Base-by-base conservation (phyloP, 2,329 filamentous ascomycete genomes). In the Aureobasidium mangrovei region DNA sequence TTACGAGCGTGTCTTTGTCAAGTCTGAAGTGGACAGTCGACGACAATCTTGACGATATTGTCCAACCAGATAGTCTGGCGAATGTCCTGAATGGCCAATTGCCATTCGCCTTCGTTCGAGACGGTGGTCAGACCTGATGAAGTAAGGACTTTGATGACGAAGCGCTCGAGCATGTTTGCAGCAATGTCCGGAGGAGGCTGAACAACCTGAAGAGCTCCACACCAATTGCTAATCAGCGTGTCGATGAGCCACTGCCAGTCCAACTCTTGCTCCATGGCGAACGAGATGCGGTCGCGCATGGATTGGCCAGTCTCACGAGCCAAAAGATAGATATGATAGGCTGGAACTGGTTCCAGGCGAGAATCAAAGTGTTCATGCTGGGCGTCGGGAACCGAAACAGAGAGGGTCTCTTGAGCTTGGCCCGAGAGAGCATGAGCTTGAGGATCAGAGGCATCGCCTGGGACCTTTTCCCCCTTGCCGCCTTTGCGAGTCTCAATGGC, bases 401-500 rank as follows among this genome's bases (percentile, higher is more conserved):
- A 28, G 7, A 29, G 8, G 3, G 29, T 24, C 3, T 53, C 49
- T 7, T 43, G 49, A 31, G 36, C 26, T 18, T 36, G 49, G 24
- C 27, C 38, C 7, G 7, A 10, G 12, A 5, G 32, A 10, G 1
- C 26, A 26, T 53, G 39, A 7, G 27, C 18, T 33, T 53, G 39
- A 42, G 40, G 49, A 29, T 53, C 49, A 29, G 39, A 29, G 10
- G 31, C 29, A 18, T 44, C 42, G 8, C 46, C 40, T 4, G 35
- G 18, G 5, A 27, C 18, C 41, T 47, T 56, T n/a, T 51, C 54
- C n/a, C 8, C 41, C 42, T 56, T 56, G 53, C 43, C 53, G 7
- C 53, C 72, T 58, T 77, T 80, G 39, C 78, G 70, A 1, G 75
- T 77, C 63, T 79, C 76, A 31, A 79, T 74, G 1, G 78, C 78